phyloP scores from a whole-genome alignment of 1,139 yeast genomes.

The Lodderomyces margitis region DNA sequence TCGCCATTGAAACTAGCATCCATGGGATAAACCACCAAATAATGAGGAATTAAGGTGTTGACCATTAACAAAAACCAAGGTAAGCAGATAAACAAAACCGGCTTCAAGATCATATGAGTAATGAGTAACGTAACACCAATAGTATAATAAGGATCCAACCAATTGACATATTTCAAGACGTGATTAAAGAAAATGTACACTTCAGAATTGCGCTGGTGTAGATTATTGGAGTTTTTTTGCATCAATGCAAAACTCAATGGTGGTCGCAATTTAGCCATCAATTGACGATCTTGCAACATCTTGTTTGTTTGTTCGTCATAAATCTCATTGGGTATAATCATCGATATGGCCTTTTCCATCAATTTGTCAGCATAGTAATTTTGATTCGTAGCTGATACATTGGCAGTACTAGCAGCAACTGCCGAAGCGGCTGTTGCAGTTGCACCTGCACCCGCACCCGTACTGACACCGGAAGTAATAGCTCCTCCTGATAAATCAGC shows the following conservation, averaged over 20 bases:
- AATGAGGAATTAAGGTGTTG: slow-evolving; percentile 69
- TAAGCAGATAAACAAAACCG: slow-evolving; percentile 49
- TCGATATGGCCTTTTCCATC: slow-evolving; percentile 63
- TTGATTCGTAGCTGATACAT: slow-evolving; percentile 17
- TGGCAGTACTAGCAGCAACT: background rate
- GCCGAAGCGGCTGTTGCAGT: slow-evolving; percentile 1
- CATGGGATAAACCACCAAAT: slow-evolving; percentile 44
- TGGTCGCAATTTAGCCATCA: slow-evolving; percentile 63
- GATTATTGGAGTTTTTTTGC: slow-evolving; percentile 65
- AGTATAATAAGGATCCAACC: slow-evolving; percentile 67
- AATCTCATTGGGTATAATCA: slow-evolving; percentile 69
- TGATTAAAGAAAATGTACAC: slow-evolving; percentile 63
- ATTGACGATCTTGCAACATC: slow-evolving; percentile 48
- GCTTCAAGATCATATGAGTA: slow-evolving; percentile 63
- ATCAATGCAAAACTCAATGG: slow-evolving; percentile 65
- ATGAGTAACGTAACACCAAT: slow-evolving; percentile 53
- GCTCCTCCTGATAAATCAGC: background rate
- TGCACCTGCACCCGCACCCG: background rate
- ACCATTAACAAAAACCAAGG: slow-evolving; percentile 57
- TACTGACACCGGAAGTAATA: background rate
- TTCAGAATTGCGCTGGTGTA: slow-evolving; percentile 62
- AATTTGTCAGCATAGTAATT: slow-evolving; percentile 57
- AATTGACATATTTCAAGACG: slow-evolving; percentile 51
- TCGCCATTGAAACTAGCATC: slow-evolving; percentile 22
- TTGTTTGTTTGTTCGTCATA: slow-evolving; percentile 34